phyloP scores from a whole-genome alignment of 345 rosid genomes.

The Rhodamnia rubescens region DNA sequence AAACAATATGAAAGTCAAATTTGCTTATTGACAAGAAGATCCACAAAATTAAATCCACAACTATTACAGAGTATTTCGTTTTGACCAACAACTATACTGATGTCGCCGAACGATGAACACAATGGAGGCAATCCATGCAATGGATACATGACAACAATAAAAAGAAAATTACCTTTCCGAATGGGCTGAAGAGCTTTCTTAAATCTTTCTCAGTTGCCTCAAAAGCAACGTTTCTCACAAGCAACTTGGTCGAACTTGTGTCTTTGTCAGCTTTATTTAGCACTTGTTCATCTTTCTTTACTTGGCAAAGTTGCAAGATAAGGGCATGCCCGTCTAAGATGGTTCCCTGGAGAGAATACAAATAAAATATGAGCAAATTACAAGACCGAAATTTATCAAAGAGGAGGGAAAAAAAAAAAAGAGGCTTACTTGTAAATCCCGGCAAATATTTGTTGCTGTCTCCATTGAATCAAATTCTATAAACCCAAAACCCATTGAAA shows the following conservation, averaged over 20 bases:
- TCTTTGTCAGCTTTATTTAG: slow-evolving; percentile 46
- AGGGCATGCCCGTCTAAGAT: slow-evolving; percentile 92
- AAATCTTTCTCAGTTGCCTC: slow-evolving; percentile 92
- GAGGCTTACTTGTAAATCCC: slow-evolving; percentile 62
- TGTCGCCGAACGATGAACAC: not conserved
- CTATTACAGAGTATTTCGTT: not conserved
- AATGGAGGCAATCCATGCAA: not conserved
- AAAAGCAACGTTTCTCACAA: slow-evolving; percentile 84
- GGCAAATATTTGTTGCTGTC: slow-evolving; percentile 51
- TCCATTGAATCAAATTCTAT: slow-evolving; percentile 77
- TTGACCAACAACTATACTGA: not conserved
- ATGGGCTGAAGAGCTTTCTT: slow-evolving; percentile 81
- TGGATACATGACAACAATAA: not conserved
- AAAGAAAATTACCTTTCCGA: slow-evolving; percentile 63
- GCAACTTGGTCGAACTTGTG: slow-evolving; percentile 64
- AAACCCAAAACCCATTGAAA: slow-evolving; percentile 92
- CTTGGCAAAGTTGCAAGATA: slow-evolving; percentile 65
- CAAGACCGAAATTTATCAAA: not conserved
- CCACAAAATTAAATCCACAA: not conserved
- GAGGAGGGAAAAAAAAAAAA: not conserved
- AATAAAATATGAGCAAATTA: not conserved
- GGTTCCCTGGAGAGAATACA: slow-evolving; percentile 46
- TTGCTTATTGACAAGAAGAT: not conserved
- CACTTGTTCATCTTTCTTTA: slow-evolving; percentile 51
- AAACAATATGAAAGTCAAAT: not conserved